Conservation (phyloP, 805 yeast genomes). For the Yamadazyma paraphyllophila region DNA sequence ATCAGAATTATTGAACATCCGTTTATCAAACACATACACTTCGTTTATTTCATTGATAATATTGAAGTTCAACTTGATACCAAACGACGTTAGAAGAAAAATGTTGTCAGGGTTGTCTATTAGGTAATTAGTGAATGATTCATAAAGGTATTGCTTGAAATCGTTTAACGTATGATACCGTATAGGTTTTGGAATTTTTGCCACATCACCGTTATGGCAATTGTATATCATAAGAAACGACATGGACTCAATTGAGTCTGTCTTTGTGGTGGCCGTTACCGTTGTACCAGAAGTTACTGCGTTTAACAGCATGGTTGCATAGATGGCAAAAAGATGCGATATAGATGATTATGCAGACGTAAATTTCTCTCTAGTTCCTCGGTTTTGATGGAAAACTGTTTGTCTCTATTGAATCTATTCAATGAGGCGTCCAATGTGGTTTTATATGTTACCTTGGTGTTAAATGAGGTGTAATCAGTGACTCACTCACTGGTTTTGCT, state of each 20-base stretch:
- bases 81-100: slow-evolving; percentile 64
- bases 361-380: too few relatives aligned
- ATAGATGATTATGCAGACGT: not conserved
- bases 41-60: slow-evolving; percentile 52
- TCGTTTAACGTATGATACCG: slow-evolving; percentile 34
- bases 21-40: slow-evolving; percentile 62
- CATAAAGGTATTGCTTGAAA: slow-evolving; percentile 30
- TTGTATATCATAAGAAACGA: slow-evolving; percentile 31
- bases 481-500: not conserved
- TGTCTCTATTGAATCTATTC: too few relatives aligned
- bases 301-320: slow-evolving; percentile 4
- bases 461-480: too few relatives aligned
- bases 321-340: not conserved
- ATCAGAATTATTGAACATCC: slow-evolving; percentile 41
- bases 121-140: slow-evolving; percentile 22
- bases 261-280: slow-evolving; percentile 12
- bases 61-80: slow-evolving; percentile 56
- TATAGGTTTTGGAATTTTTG: slow-evolving; percentile 40
- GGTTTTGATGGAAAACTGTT: not conserved
- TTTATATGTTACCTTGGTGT: too few relatives aligned
- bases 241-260: slow-evolving; percentile 10
- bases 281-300: slow-evolving; percentile 7
- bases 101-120: slow-evolving; percentile 28
- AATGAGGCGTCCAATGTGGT: not conserved
- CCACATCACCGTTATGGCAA: slow-evolving; percentile 36